Conservation (phyloP, 257 asterid genomes). For the Nemophila menziesii region DNA sequence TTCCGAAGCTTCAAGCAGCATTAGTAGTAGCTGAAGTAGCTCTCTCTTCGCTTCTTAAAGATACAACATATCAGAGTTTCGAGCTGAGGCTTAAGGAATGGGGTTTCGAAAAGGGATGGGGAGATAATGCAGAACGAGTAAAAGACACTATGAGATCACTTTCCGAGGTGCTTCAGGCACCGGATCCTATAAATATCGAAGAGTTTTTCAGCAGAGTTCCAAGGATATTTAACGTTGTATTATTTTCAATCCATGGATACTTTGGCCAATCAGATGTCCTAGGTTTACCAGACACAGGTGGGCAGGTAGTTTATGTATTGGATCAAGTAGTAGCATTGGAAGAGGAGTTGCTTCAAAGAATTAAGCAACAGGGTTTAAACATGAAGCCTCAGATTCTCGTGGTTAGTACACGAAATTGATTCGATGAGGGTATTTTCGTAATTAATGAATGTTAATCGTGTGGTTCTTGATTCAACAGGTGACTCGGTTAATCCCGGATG, state of each 20-base stretch:
- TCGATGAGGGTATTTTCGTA: background rate
- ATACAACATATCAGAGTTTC: slow-evolving; percentile 57
- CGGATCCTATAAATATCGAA: slow-evolving; percentile 54
- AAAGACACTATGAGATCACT: slow-evolving; percentile 59
- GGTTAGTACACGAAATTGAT: slow-evolving; percentile 31
- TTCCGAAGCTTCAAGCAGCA: slow-evolving; percentile 61
- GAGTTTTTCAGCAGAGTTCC: slow-evolving; percentile 71
- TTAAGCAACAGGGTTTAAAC: slow-evolving; percentile 77
- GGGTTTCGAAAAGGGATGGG: slow-evolving; percentile 97
- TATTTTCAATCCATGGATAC: slow-evolving; percentile 80
- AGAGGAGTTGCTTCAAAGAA: slow-evolving; percentile 70
- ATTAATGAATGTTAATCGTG: slow-evolving; percentile 1
- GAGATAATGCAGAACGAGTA: slow-evolving; percentile 72
- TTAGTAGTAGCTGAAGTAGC: slow-evolving; percentile 63
- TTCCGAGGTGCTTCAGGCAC: slow-evolving; percentile 77
- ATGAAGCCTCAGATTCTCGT: slow-evolving; percentile 84
- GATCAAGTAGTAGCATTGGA: slow-evolving; percentile 90
- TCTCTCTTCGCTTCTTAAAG: slow-evolving; percentile 45
- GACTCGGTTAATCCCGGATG: slow-evolving; percentile 77
- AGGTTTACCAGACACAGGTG: slow-evolving; percentile 96
- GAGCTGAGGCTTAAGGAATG: slow-evolving; percentile 81
- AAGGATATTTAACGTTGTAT: slow-evolving; percentile 54
- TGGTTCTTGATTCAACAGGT: slow-evolving; percentile 32
- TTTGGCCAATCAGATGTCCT: slow-evolving; percentile 87
- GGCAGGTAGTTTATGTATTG: slow-evolving; percentile 94